Conservation (phyloP, 371 early-diverging fungal genomes). For the Phascolomyces articulosus region DNA sequence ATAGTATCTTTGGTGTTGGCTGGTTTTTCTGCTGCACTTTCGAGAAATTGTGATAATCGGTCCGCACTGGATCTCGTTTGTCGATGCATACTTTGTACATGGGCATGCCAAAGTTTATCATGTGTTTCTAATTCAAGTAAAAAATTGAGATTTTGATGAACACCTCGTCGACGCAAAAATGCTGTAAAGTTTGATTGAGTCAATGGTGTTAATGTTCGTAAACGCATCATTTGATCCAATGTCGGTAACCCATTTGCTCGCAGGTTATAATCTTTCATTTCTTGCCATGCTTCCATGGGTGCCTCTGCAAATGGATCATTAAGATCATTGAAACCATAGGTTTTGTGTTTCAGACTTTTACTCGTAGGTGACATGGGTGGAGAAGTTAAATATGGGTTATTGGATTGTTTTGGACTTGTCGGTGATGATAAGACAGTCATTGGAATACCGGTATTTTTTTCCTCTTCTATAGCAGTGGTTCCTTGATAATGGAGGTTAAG, state of each 20-base stretch:
- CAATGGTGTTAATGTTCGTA: slow-evolving; percentile 40
- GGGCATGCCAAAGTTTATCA: slow-evolving; percentile 49
- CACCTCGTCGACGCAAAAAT: slow-evolving; percentile 38
- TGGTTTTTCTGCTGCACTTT: slow-evolving; percentile 9
- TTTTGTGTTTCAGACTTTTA: slow-evolving; percentile 30
- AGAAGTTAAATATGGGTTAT: slow-evolving; percentile 33
- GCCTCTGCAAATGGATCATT: slow-evolving; percentile 47
- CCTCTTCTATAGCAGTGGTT: slow-evolving; percentile 11
- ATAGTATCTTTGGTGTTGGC: slow-evolving; percentile 19
- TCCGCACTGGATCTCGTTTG: slow-evolving; percentile 22
- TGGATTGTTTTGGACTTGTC: slow-evolving; percentile 17
- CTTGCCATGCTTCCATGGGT: slow-evolving; percentile 56
- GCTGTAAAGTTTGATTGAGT: slow-evolving; percentile 44
- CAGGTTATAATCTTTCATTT: slow-evolving; percentile 53
- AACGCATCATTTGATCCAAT: slow-evolving; percentile 51
- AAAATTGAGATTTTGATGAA: slow-evolving; percentile 48
- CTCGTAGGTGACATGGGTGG: background rate
- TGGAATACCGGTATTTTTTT: slow-evolving; percentile 40
- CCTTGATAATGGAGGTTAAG: slow-evolving; percentile 25
- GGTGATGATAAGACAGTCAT: slow-evolving; percentile 24
- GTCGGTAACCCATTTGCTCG: slow-evolving; percentile 52
- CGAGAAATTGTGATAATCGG: slow-evolving; percentile 34
- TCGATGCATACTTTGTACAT: slow-evolving; percentile 32
- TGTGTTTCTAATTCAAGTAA: slow-evolving; percentile 50
- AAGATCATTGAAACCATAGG: slow-evolving; percentile 41